Evolutionary conservation across 129 eudicot species (phyloP).

Genomic region (Calendula officinalis): DNA sequence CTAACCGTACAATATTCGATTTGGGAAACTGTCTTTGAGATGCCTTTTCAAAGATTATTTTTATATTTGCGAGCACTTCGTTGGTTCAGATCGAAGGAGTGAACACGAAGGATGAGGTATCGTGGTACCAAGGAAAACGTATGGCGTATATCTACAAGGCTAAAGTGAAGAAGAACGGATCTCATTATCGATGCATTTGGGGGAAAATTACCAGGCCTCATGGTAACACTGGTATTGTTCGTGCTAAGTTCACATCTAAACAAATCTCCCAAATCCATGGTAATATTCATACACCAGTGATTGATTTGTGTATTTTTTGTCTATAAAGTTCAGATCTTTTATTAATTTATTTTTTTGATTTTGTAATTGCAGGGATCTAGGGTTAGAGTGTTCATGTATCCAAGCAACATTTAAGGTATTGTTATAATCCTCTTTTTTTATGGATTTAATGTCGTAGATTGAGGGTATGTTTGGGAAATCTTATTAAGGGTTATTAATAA

Average conservation of each 20-base stretch:
- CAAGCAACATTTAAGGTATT: not conserved
- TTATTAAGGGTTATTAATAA: too few species aligned
- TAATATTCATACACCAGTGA: not conserved
- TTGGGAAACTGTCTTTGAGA: too few species aligned
- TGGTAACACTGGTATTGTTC: conserved; percentile 75
- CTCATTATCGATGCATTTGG: conserved; percentile 45
- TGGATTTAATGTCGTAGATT: too few species aligned
- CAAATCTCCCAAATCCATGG: conserved; percentile 84
- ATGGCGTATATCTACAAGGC: conserved; percentile 73
- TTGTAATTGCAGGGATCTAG: conserved; percentile 9
- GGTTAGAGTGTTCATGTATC: conserved; percentile 6
- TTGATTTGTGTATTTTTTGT: not conserved
- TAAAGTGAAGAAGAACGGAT: too few species aligned
- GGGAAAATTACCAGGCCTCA: conserved; percentile 77
- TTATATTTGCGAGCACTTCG: too few species aligned
- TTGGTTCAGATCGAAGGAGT: too few species aligned
- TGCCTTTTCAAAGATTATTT: too few species aligned
- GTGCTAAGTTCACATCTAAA: conserved; percentile 13
- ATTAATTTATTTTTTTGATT: too few species aligned
- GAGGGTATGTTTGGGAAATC: too few species aligned
- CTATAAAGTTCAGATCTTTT: too few species aligned
- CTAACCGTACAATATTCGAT: too few species aligned
- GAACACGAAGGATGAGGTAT: conserved; percentile 32
- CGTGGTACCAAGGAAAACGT: conserved; percentile 67
- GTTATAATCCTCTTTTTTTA: not conserved